Evolutionary conservation across 768 basidiomycete genomes (phyloP), one percentile per base, ranked within the genome.

Genomic region (Leccinum subtestaceum): DNA sequence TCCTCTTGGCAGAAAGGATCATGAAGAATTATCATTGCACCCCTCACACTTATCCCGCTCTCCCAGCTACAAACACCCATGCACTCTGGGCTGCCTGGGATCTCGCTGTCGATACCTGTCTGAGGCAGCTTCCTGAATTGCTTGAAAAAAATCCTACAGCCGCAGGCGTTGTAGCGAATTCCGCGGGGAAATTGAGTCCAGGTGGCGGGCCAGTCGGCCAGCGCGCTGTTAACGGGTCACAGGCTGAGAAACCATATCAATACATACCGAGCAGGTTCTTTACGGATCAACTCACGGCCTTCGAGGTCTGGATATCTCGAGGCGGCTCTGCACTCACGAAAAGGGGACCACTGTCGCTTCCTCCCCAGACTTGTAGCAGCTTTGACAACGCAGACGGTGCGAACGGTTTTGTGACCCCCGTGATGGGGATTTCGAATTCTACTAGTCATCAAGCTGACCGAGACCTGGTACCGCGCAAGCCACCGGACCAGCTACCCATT

Each of bases 1-100:
- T 97, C 78, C 84, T 99, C 7, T 82, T 98, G 50, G 97, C 97
- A 12, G 95, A 98, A 72, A 84, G 97, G 21, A 93, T 99, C 63
- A 97, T 98, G 95, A 93, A 95, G 67, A 89, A 93, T 63, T 96
- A 98, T 72, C 88, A 95, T 66, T 98, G 97, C 72, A 98, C 95
- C 7, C 97, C 97, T 0, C 89, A 95, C 64, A 96, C 95, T 0
- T 87, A 86, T 60, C 97, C 97, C 9, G 82, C 91, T 5, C 85
- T 99, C 13, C 95, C 96, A 4, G 80, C 94, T 9, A 98, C 96
- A n/a, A 95, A 98, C 68, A 97, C 95, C 5, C 97, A 99, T 69
- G 85, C 89, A 2, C 79, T 99, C 12, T 99, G 97, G 97, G 88
- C 89, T 27, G 91, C 94, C 4, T 99, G 97, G 97, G 97, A 98